A percentile compares a stretch with the other conserved stretches of the same genome.
phyloP scores from a whole-genome alignment of 148 eudicot genomes.

The Rhododendron ferrugineum region DNA sequence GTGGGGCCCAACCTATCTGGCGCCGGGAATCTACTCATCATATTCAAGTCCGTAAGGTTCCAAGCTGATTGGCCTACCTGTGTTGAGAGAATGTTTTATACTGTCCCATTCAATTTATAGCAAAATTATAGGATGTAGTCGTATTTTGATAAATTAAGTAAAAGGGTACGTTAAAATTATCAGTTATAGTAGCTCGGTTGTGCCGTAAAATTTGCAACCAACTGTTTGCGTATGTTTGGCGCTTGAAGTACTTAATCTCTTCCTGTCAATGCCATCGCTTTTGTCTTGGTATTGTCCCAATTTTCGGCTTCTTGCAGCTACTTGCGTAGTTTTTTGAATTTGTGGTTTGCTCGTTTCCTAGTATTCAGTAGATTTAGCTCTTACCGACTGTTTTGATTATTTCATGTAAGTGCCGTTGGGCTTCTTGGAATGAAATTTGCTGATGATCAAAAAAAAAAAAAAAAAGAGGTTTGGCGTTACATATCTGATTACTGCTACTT shows the following conservation, averaged over 20 bases:
- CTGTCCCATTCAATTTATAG: neutral
- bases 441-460: too few species aligned
- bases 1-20: slow-evolving; percentile 98
- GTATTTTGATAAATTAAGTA: neutral
- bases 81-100: neutral
- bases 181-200: neutral
- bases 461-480: neutral
- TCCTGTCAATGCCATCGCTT: neutral
- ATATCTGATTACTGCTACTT: neutral
- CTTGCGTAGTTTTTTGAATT: neutral
- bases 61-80: slow-evolving; percentile 27
- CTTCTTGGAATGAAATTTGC: too few species aligned
- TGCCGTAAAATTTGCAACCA: neutral
- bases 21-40: slow-evolving; percentile 89
- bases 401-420: too few species aligned
- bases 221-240: neutral
- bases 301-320: neutral
- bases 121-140: neutral
- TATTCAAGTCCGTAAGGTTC: slow-evolving; percentile 86
- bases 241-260: neutral
- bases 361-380: too few species aligned
- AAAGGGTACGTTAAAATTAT: neutral
- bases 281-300: neutral
- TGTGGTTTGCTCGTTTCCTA: too few species aligned
- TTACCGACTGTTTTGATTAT: too few species aligned